Conservation (phyloP, 2,329 filamentous ascomycete genomes). For the Colletotrichum spaethianum region DNA sequence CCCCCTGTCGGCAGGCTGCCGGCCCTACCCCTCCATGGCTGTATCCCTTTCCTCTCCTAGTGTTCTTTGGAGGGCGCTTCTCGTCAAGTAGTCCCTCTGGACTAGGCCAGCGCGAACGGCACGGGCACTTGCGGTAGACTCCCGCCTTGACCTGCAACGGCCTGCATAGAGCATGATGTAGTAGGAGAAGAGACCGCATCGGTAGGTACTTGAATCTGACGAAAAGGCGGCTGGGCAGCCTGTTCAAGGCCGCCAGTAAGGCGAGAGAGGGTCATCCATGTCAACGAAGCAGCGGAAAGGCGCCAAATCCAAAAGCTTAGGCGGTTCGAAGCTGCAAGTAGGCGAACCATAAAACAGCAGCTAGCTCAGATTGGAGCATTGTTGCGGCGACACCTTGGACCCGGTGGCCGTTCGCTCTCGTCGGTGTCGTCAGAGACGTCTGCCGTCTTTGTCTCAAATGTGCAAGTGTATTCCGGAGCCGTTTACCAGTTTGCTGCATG, state of each 20-base stretch:
- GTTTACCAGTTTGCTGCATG: not conserved
- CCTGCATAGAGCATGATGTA: constrained; percentile 11
- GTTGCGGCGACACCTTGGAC: constrained; percentile 9
- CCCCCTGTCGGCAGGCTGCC: constrained; percentile 38
- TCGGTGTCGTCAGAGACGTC: constrained; percentile 14
- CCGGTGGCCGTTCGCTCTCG: constrained; percentile 18
- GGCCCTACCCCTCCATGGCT: constrained; percentile 23
- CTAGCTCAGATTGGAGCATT: constrained; percentile 15
- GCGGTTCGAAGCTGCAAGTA: not conserved
- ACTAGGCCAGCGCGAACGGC: constrained; percentile 14
- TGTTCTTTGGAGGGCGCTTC: not conserved
- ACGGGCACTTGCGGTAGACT: not conserved
- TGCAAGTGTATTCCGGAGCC: not conserved
- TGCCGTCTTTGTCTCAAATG: not conserved
- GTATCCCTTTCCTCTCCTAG: not conserved
- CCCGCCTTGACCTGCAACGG: constrained; percentile 26
- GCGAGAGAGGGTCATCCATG: constrained; percentile 12
- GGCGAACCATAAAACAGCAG: constrained; percentile 8
- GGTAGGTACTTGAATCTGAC: not conserved
- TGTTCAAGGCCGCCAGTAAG: not conserved
- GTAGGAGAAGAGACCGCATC: not conserved
- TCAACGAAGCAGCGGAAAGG: constrained; percentile 6
- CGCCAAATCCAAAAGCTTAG: not conserved
- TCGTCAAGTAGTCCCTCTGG: not conserved
- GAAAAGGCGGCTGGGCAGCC: not conserved